Percentiles rank a stretch among this genome's conserved stretches.
Evolutionary conservation across 163 green algal species (phyloP).

Genomic region (Chlamydomonas reinhardtii): DNA sequence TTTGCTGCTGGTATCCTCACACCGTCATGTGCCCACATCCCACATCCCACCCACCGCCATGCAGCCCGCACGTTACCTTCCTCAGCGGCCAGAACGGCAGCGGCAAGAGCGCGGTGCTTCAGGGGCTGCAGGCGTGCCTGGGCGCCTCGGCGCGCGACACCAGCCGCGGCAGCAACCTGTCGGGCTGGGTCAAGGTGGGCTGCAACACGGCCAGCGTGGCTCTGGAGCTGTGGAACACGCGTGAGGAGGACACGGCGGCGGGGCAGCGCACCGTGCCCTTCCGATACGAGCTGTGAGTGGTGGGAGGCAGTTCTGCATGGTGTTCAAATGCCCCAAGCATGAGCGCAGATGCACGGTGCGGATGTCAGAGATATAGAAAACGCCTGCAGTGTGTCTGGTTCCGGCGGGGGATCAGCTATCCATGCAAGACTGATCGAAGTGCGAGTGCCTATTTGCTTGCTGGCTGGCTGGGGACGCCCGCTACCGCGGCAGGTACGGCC

Average conservation of each 20-base stretch:
- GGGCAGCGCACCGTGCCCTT: background rate
- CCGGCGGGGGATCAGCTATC: too few species aligned
- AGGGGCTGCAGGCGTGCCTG: conserved; percentile 61
- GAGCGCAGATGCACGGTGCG: too few species aligned
- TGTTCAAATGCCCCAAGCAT: too few species aligned
- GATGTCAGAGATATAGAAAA: too few species aligned
- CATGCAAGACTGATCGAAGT: too few species aligned
- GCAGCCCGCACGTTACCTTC: conserved; percentile 91
- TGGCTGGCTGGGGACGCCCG: too few species aligned
- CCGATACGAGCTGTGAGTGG: background rate
- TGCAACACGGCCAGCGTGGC: conserved; percentile 46
- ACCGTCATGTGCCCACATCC: too few species aligned
- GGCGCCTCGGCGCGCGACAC: conserved; percentile 77
- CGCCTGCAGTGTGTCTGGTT: too few species aligned
- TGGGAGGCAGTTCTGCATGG: background rate
- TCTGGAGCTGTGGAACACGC: conserved; percentile 75
- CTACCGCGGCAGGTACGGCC: conserved; percentile 7
- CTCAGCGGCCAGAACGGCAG: conserved; percentile 93
- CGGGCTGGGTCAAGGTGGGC: conserved; percentile 67
- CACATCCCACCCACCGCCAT: background rate
- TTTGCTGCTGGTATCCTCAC: too few species aligned
- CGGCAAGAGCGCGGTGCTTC: conserved; percentile 93
- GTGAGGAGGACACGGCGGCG: conserved; percentile 69
- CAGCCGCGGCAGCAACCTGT: conserved; percentile 65
- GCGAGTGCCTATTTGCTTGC: too few species aligned